phyloP scores from a whole-genome alignment of 164 flowering plant genomes.

The Piper betle region DNA sequence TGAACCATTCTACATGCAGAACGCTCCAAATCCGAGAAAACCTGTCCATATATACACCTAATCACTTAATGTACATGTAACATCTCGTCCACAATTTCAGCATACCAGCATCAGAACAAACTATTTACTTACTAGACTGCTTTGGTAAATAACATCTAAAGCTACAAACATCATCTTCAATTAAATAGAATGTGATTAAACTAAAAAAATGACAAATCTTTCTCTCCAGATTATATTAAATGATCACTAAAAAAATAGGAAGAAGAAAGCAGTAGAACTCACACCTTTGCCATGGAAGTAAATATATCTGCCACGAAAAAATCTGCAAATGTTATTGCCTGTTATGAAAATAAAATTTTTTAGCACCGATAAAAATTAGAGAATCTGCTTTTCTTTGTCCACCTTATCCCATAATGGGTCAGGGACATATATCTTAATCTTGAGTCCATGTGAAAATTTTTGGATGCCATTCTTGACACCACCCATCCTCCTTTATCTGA shows the following conservation, averaged over 20 bases:
- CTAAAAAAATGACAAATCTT: too few relatives aligned
- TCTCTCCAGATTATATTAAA: too few relatives aligned
- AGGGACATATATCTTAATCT: too few relatives aligned
- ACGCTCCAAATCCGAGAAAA: slow-evolving; percentile 95
- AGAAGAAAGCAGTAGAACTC: neutral
- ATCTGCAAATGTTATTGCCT: slow-evolving; percentile 93
- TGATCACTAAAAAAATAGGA: neutral
- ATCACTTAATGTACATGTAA: neutral
- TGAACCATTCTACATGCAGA: slow-evolving; percentile 94
- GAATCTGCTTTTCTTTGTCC: neutral
- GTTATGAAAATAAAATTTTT: slow-evolving; percentile 5
- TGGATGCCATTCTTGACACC: too few relatives aligned
- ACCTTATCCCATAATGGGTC: too few relatives aligned
- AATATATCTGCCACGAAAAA: slow-evolving; percentile 95
- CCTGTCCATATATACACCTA: slow-evolving; percentile 32
- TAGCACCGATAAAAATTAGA: neutral
- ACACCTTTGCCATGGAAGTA: slow-evolving; percentile 95
- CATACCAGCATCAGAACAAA: neutral
- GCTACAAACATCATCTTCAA: too few relatives aligned
- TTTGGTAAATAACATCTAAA: too few relatives aligned
- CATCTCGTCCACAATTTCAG: neutral
- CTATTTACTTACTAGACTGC: too few relatives aligned
- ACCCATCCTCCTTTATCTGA: too few relatives aligned
- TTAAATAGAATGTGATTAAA: too few relatives aligned
- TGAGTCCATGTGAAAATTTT: too few relatives aligned